Percentiles rank a stretch among this genome's conserved stretches.
phyloP scores from a whole-genome alignment of 345 rosid species.

The Eucalyptus regnans region DNA sequence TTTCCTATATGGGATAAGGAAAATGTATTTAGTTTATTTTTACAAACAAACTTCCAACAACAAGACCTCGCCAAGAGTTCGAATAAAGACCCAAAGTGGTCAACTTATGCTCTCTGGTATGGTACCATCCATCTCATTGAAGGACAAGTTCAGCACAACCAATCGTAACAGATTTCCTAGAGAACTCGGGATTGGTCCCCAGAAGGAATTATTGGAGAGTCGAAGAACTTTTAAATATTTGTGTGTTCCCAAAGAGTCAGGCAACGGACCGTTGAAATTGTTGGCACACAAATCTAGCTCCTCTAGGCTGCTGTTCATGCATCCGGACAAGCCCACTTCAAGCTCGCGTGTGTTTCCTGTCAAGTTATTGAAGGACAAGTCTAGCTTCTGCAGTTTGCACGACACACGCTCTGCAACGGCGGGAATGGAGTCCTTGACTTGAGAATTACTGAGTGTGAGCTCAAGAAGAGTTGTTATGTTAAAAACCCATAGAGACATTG shows the following conservation, averaged over 20 bases:
- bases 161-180: slow-evolving; percentile 4
- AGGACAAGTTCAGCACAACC: not conserved
- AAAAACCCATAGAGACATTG: slow-evolving; percentile 7
- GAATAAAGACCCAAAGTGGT: not conserved
- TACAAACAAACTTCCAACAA: too few relatives aligned
- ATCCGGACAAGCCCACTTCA: not conserved
- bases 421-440: not conserved
- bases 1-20: too few relatives aligned
- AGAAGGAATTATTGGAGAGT: not conserved
- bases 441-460: slow-evolving; percentile 1
- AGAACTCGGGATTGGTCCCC: slow-evolving; percentile 8
- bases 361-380: too few relatives aligned
- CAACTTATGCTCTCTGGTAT: slow-evolving; percentile 5
- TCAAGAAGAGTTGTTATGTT: not conserved
- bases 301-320: not conserved
- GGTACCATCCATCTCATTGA: slow-evolving; percentile 8
- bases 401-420: not conserved
- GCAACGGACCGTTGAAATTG: not conserved
- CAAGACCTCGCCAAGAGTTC: slow-evolving; percentile 10
- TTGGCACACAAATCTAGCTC: not conserved
- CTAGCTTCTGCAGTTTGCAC: too few relatives aligned
- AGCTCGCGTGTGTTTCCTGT: too few relatives aligned
- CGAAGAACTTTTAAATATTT: not conserved
- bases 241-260: not conserved
- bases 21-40: too few relatives aligned